A percentile compares a stretch with the other conserved stretches of the same genome.
Evolutionary conservation across 441 rosid genomes (phyloP).

Genomic region (Aquilaria agallochum): DNA sequence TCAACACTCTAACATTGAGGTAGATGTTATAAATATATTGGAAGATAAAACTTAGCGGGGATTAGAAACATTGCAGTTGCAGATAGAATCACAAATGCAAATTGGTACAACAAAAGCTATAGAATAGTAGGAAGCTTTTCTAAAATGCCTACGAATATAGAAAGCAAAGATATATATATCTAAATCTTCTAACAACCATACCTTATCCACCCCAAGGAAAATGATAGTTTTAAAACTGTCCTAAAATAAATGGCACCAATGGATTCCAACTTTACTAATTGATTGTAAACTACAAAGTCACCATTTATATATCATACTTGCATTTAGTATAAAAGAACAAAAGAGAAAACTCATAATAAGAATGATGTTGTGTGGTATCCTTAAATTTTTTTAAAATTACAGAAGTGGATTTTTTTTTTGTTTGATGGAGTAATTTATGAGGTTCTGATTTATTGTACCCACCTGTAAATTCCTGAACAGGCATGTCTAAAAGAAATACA

Average conservation of each 20-base stretch:
- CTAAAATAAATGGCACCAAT: too few species aligned
- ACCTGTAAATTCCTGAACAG: slow-evolving; percentile 34
- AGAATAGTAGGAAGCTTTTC: slow-evolving; percentile 94
- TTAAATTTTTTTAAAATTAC: too few species aligned
- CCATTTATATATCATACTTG: too few species aligned
- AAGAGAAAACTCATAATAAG: too few species aligned
- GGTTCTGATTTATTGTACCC: slow-evolving; percentile 5
- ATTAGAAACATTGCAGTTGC: slow-evolving; percentile 55
- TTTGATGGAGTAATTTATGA: background rate
- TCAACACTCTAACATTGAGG: slow-evolving; percentile 80
- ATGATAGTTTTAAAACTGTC: too few species aligned
- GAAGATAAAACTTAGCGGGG: slow-evolving; percentile 75
- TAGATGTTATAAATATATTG: slow-evolving; percentile 66
- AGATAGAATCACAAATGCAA: slow-evolving; percentile 77
- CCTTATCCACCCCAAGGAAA: too few species aligned
- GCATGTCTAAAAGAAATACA: slow-evolving; percentile 94
- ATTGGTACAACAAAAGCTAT: slow-evolving; percentile 93
- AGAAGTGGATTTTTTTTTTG: slow-evolving; percentile 3
- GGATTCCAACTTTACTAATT: too few species aligned
- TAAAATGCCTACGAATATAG: slow-evolving; percentile 81
- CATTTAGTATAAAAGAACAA: too few species aligned
- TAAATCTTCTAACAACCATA: slow-evolving; percentile 1
- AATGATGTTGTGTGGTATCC: too few species aligned
- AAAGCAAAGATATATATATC: slow-evolving; percentile 63
- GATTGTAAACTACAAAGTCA: too few species aligned